Base-by-base conservation (phyloP, 371 early-diverging fungal species). In the Lichtheimia corymbifera region DNA sequence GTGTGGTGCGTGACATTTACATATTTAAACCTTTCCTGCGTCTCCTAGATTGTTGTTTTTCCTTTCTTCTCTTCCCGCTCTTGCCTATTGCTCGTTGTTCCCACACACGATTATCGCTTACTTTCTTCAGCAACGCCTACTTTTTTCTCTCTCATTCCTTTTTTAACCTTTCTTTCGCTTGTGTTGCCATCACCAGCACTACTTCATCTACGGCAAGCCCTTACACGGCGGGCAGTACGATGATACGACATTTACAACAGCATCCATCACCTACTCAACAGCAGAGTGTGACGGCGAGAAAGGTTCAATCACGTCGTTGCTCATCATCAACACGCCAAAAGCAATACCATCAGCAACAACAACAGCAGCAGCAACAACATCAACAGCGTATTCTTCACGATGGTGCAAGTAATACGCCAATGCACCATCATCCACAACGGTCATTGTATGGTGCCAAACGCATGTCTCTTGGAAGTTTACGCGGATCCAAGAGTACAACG, bases 401-500 rank as follows among this genome's bases (percentile, higher is more conserved):
- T 27, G 52, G 7, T 15, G 17, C 28, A 35, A 18, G 35, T 59
- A 18, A 35, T 50, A 43, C 50, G 15, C 44, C 51, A 60, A 43
- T 51, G 60, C 41, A 60, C 18, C 30, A 9, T 12, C n/a, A 54
- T 41, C 17, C 54, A 54, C 41, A 30, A 41, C 17, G 54, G 20
- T 40, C 30, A 40, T 24, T 55, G 12, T 43, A 55, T 13, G 69
- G 69, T 4, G 66, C 66, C 17, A 72, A 76, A 50, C 65, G 76
- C 55, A 66, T 59, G 13, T 76, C 76, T 3, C 61, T 76, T 18
- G 73, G 76, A 12, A 76, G 65, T 47, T 56, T 76, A 7, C 64
- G 76, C 50, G 59, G 62, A 56, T 72, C 76, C 1, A 76, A 72
- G 50, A 72, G 72, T 17, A 72, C 72, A 1, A 76, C 73, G 6